phyloP scores from a whole-genome alignment of 2,329 filamentous ascomycete genomes.

The Fusarium haematococcum region DNA sequence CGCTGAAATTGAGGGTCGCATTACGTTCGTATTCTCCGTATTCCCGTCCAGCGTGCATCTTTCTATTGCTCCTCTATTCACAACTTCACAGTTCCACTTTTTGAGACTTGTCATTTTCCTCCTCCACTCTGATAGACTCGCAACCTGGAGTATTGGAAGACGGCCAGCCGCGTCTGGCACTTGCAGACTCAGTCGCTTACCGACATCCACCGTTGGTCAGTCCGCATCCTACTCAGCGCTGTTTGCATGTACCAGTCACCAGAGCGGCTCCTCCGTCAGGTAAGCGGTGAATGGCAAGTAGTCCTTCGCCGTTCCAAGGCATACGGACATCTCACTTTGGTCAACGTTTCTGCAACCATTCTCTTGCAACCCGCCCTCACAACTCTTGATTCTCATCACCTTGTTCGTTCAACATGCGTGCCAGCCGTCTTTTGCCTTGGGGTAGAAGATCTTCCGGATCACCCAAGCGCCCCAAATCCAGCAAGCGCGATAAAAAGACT shows the following conservation, averaged over 20 bases:
- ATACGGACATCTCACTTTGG: not conserved
- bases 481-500: not conserved
- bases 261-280: not conserved
- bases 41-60: not conserved
- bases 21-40: not conserved
- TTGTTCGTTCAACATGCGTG: not conserved
- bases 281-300: not conserved
- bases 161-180: not conserved
- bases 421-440: not conserved
- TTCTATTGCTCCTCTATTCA: not conserved
- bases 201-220: not conserved
- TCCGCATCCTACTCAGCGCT: not conserved
- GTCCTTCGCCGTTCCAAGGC: not conserved
- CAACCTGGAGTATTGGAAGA: not conserved
- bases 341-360: not conserved
- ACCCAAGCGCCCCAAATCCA: not conserved
- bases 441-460: not conserved
- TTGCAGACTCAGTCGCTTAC: not conserved
- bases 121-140: not conserved
- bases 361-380: not conserved
- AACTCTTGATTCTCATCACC: not conserved
- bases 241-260: not conserved
- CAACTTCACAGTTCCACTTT: not conserved
- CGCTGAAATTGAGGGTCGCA: not conserved
- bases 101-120: not conserved